Base-by-base conservation (phyloP, 2,329 filamentous ascomycete genomes). In the Penicillium glabrum region DNA sequence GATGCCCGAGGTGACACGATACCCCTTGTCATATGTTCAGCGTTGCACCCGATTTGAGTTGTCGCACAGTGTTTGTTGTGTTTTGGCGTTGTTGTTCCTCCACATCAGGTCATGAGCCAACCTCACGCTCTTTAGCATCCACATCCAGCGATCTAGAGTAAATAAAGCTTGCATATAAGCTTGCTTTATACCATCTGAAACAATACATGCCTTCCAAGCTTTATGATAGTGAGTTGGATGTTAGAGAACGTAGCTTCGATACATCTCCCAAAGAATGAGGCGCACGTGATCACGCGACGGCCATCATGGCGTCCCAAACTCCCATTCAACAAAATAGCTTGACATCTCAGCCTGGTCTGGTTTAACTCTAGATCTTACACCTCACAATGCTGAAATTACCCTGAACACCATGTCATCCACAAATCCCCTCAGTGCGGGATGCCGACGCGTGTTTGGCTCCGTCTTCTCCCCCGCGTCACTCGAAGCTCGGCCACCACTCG, bases 371-470 rank as follows among this genome's bases (percentile, higher is more conserved):
- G 21, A 46, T 46, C 43, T 23, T 24, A 21, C 21, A 29, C 35
- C 21, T 21, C 61, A 59, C 56, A 43, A 67, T 69, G 62, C 23
- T 55, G 49, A 50, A 57, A 19, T 31, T 49, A 45, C 46, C 44
- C 35, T 56, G 46, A 55, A 24, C 53, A 67, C 49, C 39, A 74
- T 71, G 69, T 46, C 67, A 23, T 62, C 65, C 23, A 65, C 64
- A 46, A 55, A 53, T 33, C 63, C 70, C 46, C 61, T 69, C 51
- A 63, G 63, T 55, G 56, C 53, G 54, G 60, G 65, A 56, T 73
- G 73, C 59, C 72, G 72, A 65, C 76, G 75, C 61, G 71, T 79
- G 23, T 77, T 79, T 61, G 67, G 67, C 54, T 77, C 77, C 13
- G 76, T 79, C 47, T 79, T 79, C 59, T 69, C 76, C 47, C 69